Evolutionary conservation across 2,329 filamentous ascomycete species (phyloP), one percentile per base, ranked within the genome.

Genomic region (Xylaria polymorpha): DNA sequence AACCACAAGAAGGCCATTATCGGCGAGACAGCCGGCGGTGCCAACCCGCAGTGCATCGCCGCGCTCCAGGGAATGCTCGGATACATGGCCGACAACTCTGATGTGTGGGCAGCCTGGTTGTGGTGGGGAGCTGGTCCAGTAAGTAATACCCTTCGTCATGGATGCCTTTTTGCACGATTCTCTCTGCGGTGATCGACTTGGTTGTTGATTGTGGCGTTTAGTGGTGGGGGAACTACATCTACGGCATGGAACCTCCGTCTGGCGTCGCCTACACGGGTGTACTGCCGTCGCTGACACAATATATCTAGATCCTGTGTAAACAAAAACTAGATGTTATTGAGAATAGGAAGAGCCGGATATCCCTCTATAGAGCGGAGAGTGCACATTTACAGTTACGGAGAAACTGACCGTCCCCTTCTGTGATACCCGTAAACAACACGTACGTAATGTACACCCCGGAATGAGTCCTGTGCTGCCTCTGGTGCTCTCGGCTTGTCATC

Each of bases 111-210:
- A 37, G 87, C 86, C 14, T 86, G 83, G 69, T 74, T 87, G 37
- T 89, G 86, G 85, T 90, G 87, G 87, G 80, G 82, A 25, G 86
- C 83, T 41, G 87, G 87, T 0, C 87, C 87, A 4, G 70, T 72
- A 57, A 63, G 68, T 35, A 32, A 8, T n/a, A 5, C 1, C 5
- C 41, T 43, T 65, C 20, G 1, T 18, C 20, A 18, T 46, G 8
- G 7, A 14, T n/a, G 35, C 32, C 18, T n/a, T 41, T 55, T 29
- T 50, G n/a, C 4, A 22, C 29, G 12, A 39, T 15, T 43, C 20
- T 43, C 35, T 20, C 4, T 1, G 18, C 29, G 29, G 6, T 29
- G 35, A 46, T 6, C 29, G 20, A 48, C 22, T 10, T 10, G 44
- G 35, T 41, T 72, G 35, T 41, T 72, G 29, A 68, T 58, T 61